Evolutionary conservation across 1,284 basidiomycete genomes (phyloP), one percentile per base, ranked within the genome.

Genomic region (Trametes versicolor): DNA sequence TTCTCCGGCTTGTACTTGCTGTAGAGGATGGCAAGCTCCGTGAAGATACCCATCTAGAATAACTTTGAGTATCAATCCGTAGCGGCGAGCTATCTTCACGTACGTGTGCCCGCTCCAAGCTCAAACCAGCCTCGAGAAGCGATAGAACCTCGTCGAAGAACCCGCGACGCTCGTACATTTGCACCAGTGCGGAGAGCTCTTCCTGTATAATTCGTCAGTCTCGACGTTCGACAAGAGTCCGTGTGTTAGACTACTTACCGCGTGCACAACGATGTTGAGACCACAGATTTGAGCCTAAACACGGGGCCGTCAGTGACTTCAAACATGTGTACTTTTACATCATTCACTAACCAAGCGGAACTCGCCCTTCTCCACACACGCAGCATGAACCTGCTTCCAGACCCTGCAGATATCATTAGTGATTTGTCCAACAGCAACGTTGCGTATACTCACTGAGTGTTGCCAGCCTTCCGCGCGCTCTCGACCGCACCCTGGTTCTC

Each of bases 341-440:
- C 57, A 45, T 19, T 78, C 80, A 48, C 64, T 43, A 5, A 88
- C 88, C 75, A 99, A 80, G 71, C 96, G 93, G 88, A 99, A 99
- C 78, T 99, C 98, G 69, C 88, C 83, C 83, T 99, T 98, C 83
- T 98, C 96, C 62, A 99, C 90, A 81, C 98, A 99, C 47, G 98
- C 98, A 25, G 96, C 95, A 73, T 99, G 97, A 65, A 99, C 98
- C 79, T 99, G 98, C 82, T 99, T 99, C 98, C 98, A 99, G n/a
- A 99, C 98, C 80, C 93, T 94, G 67, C 4, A 39, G 19, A 25
- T 47, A 29, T 15, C 10, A 36, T 43, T 17, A 43, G 58, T 73
- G 52, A 73, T 56, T 21, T 3, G 10, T 34, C 25, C 3, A 23
- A 7, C 27, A 9, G 37, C 3, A 12, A 49, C 13, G 64, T 54